Evolutionary conservation across 139 green algal species (phyloP).

Genomic region (Medakamo hakoo): DNA sequence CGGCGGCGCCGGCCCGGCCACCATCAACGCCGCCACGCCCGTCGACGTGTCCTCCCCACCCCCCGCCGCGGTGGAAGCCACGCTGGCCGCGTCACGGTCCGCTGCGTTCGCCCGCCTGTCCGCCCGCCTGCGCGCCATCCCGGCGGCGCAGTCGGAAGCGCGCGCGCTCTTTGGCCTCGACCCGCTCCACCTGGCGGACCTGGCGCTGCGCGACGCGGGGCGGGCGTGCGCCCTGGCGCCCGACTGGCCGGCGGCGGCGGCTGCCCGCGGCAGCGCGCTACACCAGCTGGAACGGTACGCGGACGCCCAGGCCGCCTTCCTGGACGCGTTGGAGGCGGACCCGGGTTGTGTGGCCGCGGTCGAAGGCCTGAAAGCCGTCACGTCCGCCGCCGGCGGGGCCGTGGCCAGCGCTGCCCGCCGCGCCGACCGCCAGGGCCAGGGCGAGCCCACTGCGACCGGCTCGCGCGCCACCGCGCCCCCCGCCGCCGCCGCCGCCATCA

Average conservation of each 20-base stretch:
- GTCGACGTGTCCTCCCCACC: no score
- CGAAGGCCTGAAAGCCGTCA: neutral
- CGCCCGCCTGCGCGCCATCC: conserved; percentile 6
- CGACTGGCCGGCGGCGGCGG: conserved; percentile 6
- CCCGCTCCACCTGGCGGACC: conserved; percentile 36
- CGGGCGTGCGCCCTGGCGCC: conserved; percentile 16
- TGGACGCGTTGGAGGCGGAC: conserved; percentile 8
- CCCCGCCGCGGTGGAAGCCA: no score
- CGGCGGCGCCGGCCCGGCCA: no score
- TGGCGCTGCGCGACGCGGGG: conserved; percentile 38
- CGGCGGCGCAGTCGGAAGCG: conserved; percentile 23
- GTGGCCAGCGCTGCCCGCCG: no score
- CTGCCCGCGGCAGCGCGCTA: conserved; percentile 22
- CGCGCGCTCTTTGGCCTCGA: conserved; percentile 49
- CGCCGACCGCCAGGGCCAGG: no score
- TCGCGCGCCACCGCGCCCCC: neutral
- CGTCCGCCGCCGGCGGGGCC: neutral
- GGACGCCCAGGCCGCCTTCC: conserved; percentile 21
- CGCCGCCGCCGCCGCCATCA: neutral
- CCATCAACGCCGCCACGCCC: no score
- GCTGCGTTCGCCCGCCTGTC: no score
- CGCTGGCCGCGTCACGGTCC: no score
- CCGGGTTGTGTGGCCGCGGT: neutral
- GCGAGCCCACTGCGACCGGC: neutral
- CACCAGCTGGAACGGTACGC: conserved; percentile 30